These are phyloP conservation scores for Paraphaeosphaeria sporulosa DNA, from an alignment of 2,329 filamentous ascomycete species.

Conservation along the genomic window DNA sequence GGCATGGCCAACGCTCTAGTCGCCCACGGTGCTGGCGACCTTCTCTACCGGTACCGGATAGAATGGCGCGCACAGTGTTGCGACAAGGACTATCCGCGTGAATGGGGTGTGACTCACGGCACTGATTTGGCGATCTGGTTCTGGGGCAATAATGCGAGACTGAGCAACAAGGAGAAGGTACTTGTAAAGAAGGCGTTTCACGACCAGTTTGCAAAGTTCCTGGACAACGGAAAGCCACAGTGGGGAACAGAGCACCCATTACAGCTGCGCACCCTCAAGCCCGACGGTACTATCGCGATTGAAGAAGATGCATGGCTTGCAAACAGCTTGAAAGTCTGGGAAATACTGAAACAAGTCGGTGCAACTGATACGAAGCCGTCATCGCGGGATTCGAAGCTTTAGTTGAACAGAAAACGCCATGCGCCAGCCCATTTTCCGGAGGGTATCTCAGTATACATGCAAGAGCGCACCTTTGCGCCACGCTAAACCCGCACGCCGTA, in stretches of 20 bases:
- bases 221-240: slow-evolving; percentile 49
- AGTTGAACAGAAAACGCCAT: background rate
- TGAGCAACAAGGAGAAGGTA: slow-evolving; percentile 55
- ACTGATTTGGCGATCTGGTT: slow-evolving; percentile 65
- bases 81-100: slow-evolving; percentile 50
- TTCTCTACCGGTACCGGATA: slow-evolving; percentile 62
- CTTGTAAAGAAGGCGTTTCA: slow-evolving; percentile 50
- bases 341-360: slow-evolving; percentile 41
- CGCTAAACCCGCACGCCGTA: background rate
- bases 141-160: slow-evolving; percentile 57
- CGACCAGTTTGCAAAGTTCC: slow-evolving; percentile 49
- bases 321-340: slow-evolving; percentile 59
- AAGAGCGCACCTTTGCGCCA: background rate
- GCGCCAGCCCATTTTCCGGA: background rate
- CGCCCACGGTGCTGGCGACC: slow-evolving; percentile 51
- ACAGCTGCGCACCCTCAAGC: slow-evolving; percentile 55
- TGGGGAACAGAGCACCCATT: slow-evolving; percentile 49
- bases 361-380: slow-evolving; percentile 16
- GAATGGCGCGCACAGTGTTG: slow-evolving; percentile 61
- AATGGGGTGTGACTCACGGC: slow-evolving; percentile 63
- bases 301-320: slow-evolving; percentile 58
- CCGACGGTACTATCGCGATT: slow-evolving; percentile 56
- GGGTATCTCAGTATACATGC: slow-evolving; percentile 2
- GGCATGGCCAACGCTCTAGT: slow-evolving; percentile 59
- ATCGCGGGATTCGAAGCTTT: slow-evolving; percentile 21